These are phyloP conservation scores for Paraconiothyrium brasiliense DNA, from an alignment of 2,329 filamentous ascomycete species.

Conservation along the genomic window DNA sequence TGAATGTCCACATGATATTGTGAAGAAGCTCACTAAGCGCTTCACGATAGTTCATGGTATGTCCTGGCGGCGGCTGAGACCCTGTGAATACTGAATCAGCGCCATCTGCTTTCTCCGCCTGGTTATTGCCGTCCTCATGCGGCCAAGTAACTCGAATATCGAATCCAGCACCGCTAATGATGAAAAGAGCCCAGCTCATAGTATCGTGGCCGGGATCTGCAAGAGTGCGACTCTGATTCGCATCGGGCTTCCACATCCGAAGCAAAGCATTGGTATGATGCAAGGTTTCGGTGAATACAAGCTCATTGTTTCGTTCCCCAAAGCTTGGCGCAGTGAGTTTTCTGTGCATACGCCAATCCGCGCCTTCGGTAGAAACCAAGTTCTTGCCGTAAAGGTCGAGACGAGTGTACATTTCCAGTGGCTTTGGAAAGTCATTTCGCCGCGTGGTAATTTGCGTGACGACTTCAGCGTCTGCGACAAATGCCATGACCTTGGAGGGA, in stretches of 20 bases:
- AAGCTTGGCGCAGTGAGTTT: slow-evolving; percentile 77
- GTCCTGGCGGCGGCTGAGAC: slow-evolving; percentile 42
- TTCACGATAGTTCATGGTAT: slow-evolving; percentile 70
- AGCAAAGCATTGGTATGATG: slow-evolving; percentile 63
- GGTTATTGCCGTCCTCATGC: slow-evolving; percentile 62
- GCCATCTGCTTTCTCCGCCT: slow-evolving; percentile 33
- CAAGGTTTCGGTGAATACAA: slow-evolving; percentile 72
- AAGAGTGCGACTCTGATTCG: slow-evolving; percentile 56
- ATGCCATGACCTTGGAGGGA: slow-evolving; percentile 63
- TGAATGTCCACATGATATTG: slow-evolving; percentile 68
- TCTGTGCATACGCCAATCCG: slow-evolving; percentile 75
- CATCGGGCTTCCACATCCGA: slow-evolving; percentile 41
- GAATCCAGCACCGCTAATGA: slow-evolving; percentile 76
- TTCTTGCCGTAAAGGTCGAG: slow-evolving; percentile 76
- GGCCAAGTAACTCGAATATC: slow-evolving; percentile 67
- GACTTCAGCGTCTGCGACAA: slow-evolving; percentile 70
- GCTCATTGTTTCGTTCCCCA: slow-evolving; percentile 76
- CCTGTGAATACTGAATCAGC: slow-evolving; percentile 45
- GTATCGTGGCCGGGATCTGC: slow-evolving; percentile 69
- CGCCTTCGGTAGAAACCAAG: slow-evolving; percentile 74
- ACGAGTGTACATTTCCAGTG: slow-evolving; percentile 66
- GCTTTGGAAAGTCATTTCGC: slow-evolving; percentile 77
- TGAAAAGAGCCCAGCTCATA: slow-evolving; percentile 68
- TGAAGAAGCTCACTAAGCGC: slow-evolving; percentile 70
- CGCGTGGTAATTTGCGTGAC: slow-evolving; percentile 72